Evolutionary conservation across 2,329 filamentous ascomycete genomes (phyloP), one percentile per base, ranked within the genome.

Genomic region (Aspergillus spinulosporus): DNA sequence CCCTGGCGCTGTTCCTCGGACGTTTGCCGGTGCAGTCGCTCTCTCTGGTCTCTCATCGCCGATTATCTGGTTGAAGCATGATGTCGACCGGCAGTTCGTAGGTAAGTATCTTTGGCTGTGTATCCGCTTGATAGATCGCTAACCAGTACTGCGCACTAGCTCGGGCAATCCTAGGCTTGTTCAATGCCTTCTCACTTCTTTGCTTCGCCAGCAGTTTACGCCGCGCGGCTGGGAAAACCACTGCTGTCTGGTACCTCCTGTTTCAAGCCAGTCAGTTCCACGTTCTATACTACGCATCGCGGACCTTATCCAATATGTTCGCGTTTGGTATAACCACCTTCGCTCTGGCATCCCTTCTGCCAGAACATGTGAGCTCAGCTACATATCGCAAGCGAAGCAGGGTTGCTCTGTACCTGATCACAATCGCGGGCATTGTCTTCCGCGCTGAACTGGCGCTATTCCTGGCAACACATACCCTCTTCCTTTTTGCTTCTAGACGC

Each of bases 291-390:
- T 99, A 99, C 77, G 88, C 92, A 11, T 94, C 92, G 12, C 83
- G 94, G 59, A 94, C 92, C 2, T 77, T 99, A 62, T 94, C 94
- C 1, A 99, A 99, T 72, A 96, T 95, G 88, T 96, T 97, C 75
- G 92, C 94, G 15, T 94, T 97, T 76, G 84, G 86, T 7, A 76
- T 97, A 57, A 71, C 72, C 34, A 78, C 74, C 1, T 44, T 75
- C 6, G 74, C 73, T 7, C 66, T 84, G 46, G 71, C 78, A 39
- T 76, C 74, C 56, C 68, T 84, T 45, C 75, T 86, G 2, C 77
- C 82, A 12, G 77, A 78, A 21, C 63, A 66, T 5, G 57, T 56
- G 11, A 48, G 57, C 15, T 21, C 56, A 36, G 36, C 55, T 34
- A 55, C 62, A 66, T 50, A 74, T 31, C 66, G 73, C 32, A 77